A percentile compares a stretch with the other conserved stretches of the same genome.
Conservation (phyloP, 2,329 filamentous ascomycete species). For the Scedosporium aurantiacum region DNA sequence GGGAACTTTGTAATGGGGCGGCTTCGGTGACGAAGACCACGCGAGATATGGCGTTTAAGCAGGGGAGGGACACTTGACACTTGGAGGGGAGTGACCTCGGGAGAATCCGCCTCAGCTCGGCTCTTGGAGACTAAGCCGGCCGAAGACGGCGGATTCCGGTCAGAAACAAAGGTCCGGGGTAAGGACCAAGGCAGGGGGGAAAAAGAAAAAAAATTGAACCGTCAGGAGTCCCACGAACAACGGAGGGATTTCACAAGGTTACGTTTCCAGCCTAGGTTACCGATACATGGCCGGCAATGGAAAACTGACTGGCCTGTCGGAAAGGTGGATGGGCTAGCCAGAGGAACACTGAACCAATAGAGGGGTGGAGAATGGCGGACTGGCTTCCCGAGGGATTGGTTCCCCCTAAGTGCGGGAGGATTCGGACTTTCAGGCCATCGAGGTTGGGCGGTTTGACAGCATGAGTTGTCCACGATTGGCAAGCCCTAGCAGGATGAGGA, state of each 20-base stretch:
- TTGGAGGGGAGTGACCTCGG: background rate
- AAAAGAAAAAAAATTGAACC: background rate
- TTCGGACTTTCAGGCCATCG: background rate
- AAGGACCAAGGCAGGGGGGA: background rate
- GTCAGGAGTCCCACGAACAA: background rate
- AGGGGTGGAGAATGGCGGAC: background rate
- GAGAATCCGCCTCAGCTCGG: slow-evolving; percentile 3
- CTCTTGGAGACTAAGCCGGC: background rate
- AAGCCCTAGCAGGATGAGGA: background rate
- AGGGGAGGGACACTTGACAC: background rate
- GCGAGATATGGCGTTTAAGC: too few relatives aligned
- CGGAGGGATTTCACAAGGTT: background rate
- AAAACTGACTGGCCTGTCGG: background rate
- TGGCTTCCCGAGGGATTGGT: background rate
- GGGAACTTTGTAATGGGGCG: too few relatives aligned
- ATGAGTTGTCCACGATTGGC: background rate
- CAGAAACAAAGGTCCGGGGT: background rate
- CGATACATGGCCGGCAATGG: background rate
- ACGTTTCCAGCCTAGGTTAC: background rate
- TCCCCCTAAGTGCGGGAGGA: background rate
- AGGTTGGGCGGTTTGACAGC: background rate
- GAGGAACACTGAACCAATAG: background rate
- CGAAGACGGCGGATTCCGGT: slow-evolving; percentile 5
- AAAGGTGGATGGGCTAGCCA: background rate
- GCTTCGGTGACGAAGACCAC: too few relatives aligned